Base-by-base conservation (phyloP, 176 grass and related monocot genomes). In the Triticum turgidum region DNA sequence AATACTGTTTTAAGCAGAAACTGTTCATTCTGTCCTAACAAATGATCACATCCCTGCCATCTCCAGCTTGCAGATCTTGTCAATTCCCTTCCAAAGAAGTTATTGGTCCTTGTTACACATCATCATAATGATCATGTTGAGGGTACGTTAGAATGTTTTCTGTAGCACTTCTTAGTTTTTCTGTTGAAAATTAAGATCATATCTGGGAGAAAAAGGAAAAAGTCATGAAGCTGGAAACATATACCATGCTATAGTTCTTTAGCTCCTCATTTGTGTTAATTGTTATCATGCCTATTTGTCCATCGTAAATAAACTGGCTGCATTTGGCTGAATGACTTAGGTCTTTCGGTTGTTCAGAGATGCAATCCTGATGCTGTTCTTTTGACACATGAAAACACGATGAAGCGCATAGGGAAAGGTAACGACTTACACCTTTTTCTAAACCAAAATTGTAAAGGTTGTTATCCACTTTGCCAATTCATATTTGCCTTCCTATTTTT, bases 51-150 rank as follows among this genome's bases (percentile, higher is more conserved):
- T 88, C 32, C 20, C 68, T 81, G 20, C 79, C 56, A 75, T 95
- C 21, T 93, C 85, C 88, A 98, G 96, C 84, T 98, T 77, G 92
- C 89, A 92, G 97, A 94, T 86, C 86, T 98, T 64, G 71, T 96
- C 58, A 63, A 91, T 81, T 87, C 82, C 71, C 90, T 98, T 76
- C 97, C 97, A 63, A 91, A 86, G 91, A 96, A 91, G 87, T 92
- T 98, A 80, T 9, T 98, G 59, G 87, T 98, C 30, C 93, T 98
- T 88, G 90, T 98, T 83, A 98, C 94, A 35, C 97, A 96, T 92
- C 97, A 98, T 88, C 97, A 98, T 73, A 66, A 88, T 81, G 94
- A 98, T 90, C 97, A 98, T 72, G 67, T 94, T 22, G 88, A 98
- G 71, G 97, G 93, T 98, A 98, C 30, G 62, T 54, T 49, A 52